A percentile compares a stretch with the other conserved stretches of the same genome.
Conservation (phyloP, 208 protist species). For the Leishmania gerbilli region DNA sequence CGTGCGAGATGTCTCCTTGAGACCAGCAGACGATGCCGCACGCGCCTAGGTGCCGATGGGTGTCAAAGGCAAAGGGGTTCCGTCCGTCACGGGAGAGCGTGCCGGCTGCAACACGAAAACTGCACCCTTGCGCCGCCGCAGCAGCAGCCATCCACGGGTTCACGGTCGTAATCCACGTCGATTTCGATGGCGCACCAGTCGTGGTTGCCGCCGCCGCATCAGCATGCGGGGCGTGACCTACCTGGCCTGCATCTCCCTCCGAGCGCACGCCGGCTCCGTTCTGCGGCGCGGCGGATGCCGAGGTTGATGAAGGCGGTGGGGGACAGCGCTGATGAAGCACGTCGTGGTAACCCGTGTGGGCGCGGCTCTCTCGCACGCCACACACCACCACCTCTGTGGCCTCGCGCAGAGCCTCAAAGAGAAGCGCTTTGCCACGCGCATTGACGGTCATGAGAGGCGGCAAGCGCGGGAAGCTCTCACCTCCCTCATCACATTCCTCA, state of each 20-base stretch:
- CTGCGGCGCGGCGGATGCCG: not conserved
- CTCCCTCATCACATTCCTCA: not conserved
- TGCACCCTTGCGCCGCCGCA: conserved; percentile 6
- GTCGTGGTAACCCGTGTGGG: conserved; percentile 60
- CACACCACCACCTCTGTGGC: conserved; percentile 67
- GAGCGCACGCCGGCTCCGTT: not conserved
- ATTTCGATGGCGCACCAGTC: not conserved
- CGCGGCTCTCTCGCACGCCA: conserved; percentile 57
- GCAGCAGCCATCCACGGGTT: conserved; percentile 10
- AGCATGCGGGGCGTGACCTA: not conserved
- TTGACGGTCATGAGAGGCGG: conserved; percentile 8
- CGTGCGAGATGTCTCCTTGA: conserved; percentile 36
- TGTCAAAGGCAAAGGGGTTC: conserved; percentile 39
- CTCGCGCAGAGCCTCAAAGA: conserved; percentile 50
- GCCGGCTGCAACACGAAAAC: conserved; percentile 15
- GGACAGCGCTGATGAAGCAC: conserved; percentile 36
- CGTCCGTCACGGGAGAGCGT: conserved; percentile 30
- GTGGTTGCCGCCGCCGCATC: not conserved
- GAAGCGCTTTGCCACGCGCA: conserved; percentile 36
- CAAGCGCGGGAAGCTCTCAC: not conserved
- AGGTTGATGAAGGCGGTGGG: not conserved
- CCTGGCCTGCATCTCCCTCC: not conserved
- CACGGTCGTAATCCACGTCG: conserved; percentile 16
- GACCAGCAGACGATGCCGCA: conserved; percentile 50
- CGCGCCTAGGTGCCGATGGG: conserved; percentile 47